Evolutionary conservation across 208 protist species (phyloP).

Genomic region (Entamoeba histolytica): DNA sequence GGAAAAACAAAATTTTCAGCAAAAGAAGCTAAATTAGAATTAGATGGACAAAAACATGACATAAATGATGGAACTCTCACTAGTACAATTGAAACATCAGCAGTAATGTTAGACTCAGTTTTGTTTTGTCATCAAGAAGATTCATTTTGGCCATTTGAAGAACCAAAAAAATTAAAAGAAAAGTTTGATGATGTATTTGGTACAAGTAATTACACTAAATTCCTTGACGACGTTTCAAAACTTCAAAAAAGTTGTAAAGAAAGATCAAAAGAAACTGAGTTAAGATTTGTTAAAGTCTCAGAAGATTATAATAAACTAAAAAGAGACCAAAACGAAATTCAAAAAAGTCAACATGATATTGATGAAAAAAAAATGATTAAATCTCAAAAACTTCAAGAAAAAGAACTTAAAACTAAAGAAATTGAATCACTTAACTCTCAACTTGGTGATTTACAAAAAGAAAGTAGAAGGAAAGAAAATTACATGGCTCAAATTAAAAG

Average conservation of each 20-base stretch:
- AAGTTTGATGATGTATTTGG: slow-evolving; percentile 25
- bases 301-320: background rate
- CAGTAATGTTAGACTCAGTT: slow-evolving; percentile 8
- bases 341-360: too few species aligned
- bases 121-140: slow-evolving; percentile 25
- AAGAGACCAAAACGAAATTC: too few species aligned
- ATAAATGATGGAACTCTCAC: slow-evolving; percentile 1
- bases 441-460: too few species aligned
- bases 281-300: background rate
- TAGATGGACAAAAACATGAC: background rate
- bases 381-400: too few species aligned
- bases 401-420: too few species aligned
- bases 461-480: too few species aligned
- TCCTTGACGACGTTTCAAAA: background rate
- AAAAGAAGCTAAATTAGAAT: background rate
- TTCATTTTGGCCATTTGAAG: background rate
- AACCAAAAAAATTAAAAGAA: background rate
- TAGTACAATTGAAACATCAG: background rate
- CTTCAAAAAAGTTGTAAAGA: background rate
- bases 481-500: too few species aligned
- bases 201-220: background rate
- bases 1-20: slow-evolving; percentile 7
- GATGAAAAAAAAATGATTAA: too few species aligned
- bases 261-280: background rate
- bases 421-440: too few species aligned